Percentiles rank a stretch among this genome's conserved stretches.
Conservation (phyloP, 2,329 filamentous ascomycete genomes). For the Neonectria hederae region DNA sequence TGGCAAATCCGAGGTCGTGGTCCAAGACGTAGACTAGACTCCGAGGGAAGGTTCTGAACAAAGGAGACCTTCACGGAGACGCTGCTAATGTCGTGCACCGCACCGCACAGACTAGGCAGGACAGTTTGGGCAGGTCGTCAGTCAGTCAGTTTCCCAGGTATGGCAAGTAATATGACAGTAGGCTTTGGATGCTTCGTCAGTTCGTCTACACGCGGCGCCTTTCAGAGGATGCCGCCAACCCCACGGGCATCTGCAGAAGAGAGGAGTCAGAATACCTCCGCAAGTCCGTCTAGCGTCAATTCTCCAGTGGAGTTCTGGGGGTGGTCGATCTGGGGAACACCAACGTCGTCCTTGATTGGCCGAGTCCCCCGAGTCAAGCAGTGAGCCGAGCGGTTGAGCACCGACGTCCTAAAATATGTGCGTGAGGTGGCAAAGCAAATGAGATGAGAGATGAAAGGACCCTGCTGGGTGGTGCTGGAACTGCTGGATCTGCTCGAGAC, state of each 20-base stretch:
- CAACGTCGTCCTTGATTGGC: slow-evolving; percentile 10
- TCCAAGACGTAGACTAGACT: background rate
- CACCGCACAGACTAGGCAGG: slow-evolving; percentile 1
- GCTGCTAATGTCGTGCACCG: slow-evolving; percentile 6
- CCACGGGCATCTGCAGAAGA: slow-evolving; percentile 14
- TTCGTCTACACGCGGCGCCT: slow-evolving; percentile 4
- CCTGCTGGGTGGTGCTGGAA: no score
- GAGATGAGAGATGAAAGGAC: no score
- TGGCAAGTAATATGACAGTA: background rate
- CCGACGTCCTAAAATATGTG: slow-evolving; percentile 14
- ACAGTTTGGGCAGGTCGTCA: no score
- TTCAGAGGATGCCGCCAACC: background rate
- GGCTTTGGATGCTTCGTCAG: slow-evolving; percentile 12
- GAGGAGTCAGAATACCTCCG: slow-evolving; percentile 4
- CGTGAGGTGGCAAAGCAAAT: background rate
- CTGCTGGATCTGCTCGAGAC: slow-evolving; percentile 7
- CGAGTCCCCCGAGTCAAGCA: background rate
- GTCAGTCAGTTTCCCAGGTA: background rate
- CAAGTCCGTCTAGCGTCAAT: background rate
- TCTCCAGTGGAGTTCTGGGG: background rate
- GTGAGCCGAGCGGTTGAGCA: slow-evolving; percentile 12
- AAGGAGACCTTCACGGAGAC: background rate
- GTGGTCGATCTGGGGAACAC: slow-evolving; percentile 20
- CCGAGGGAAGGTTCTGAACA: background rate
- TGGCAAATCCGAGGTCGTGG: slow-evolving; percentile 5